Percentiles rank a stretch among this genome's conserved stretches.
Evolutionary conservation across 2,329 filamentous ascomycete species (phyloP).

Genomic region (Penicillium sp.): DNA sequence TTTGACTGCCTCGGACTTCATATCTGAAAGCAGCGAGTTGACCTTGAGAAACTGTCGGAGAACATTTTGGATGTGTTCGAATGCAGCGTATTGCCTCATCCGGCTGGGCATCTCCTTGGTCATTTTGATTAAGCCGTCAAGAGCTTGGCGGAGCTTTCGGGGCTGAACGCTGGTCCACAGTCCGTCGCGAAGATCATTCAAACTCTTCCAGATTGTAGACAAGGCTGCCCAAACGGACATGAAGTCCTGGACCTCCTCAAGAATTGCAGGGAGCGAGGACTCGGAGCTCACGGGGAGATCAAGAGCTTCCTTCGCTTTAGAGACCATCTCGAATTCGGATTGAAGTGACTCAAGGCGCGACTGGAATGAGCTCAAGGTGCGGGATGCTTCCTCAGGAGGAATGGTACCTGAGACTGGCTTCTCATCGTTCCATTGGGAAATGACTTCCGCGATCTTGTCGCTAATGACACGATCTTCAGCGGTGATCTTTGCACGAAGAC

Average conservation of each 20-base stretch:
- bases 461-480: conserved; percentile 91
- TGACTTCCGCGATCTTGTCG: conserved; percentile 83
- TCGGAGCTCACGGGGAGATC: conserved; percentile 80
- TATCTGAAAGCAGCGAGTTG: conserved; percentile 80
- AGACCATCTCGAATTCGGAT: conserved; percentile 87
- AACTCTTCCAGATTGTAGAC: conserved; percentile 92
- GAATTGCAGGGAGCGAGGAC: conserved; percentile 76
- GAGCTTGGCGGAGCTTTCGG: conserved; percentile 82
- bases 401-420: conserved; percentile 96
- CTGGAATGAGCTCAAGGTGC: conserved; percentile 80
- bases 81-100: conserved; percentile 99
- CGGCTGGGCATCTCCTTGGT: conserved; percentile 99
- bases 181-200: conserved; percentile 89
- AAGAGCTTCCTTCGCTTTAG: conserved; percentile 94
- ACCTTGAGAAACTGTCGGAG: conserved; percentile 87
- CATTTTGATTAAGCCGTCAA: conserved; percentile 93
- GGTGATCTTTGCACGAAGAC: conserved; percentile 87
- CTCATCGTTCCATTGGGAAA: conserved; percentile 88
- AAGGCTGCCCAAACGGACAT: conserved; percentile 97
- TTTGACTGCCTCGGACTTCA: conserved; percentile 94
- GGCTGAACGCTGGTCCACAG: conserved; percentile 96
- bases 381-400: conserved; percentile 82
- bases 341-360: conserved; percentile 80
- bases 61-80: conserved; percentile 94
- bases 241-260: conserved; percentile 98